Base-by-base conservation (phyloP, 768 basidiomycete genomes). In the Collybia mongolica region DNA sequence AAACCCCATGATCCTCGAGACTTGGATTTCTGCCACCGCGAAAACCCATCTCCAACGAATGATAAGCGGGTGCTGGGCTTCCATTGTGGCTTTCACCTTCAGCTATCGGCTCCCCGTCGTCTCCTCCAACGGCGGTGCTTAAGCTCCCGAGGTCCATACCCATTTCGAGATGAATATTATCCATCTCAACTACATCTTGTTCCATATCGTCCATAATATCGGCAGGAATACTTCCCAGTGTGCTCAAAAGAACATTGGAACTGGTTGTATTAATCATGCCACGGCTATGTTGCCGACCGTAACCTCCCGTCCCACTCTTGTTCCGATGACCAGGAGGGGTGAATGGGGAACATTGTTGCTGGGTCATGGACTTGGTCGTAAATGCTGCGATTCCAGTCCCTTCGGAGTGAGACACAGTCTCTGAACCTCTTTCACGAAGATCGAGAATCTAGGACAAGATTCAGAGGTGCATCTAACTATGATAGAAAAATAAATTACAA, bases 341-440 rank as follows among this genome's bases (percentile, higher is more conserved):
- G 56, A 79, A 80, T 12, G 83, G 77, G 51, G 82, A 80, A 28
- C 72, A 69, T 59, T 79, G 74, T 57, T 80, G 73, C 60, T 82
- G 73, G 39, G 77, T 70, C 54, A 79, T 73, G 18, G 81, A 81
- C 60, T 85, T 85, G 15, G 84, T 82, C 19, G 83, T 82, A 52
- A 85, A 86, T 1, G 81, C 82, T 11, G 81, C 77, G 42, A 85
- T 77, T 5, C 83, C 84, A 11, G 81, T 82, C n/a, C 82, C 83
- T 54, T 85, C 84, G 12, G 86, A 90, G 61, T 88, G 84, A 1
- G 81, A 77, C 17, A 84, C 85, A 6, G 88, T 89, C 61, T 90
- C 86, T 0, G 88, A 87, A 37, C 89, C 87, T 51, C 88, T 84
- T 62, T 91, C 86, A 22, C 86, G 86, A 53, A 91, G 80, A 63